Evolutionary conservation across 306 rosid genomes (phyloP).

Genomic region (Sphenostylis stenocarpa): DNA sequence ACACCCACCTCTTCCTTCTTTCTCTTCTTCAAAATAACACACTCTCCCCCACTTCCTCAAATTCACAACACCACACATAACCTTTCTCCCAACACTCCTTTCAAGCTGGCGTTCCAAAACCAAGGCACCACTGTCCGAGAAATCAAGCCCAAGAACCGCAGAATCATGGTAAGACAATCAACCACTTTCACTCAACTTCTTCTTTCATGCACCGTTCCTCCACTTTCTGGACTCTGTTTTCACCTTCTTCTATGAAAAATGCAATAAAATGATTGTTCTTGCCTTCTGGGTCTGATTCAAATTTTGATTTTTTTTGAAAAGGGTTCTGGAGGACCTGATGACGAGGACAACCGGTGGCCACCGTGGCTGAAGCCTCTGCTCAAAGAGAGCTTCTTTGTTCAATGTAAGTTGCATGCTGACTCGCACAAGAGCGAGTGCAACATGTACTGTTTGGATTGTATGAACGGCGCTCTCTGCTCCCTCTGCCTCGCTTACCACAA

Average conservation of each 20-base stretch:
- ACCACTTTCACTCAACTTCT: not conserved
- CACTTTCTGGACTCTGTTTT: not conserved
- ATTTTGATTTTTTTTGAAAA: conserved; percentile 14
- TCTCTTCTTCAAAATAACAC: conserved; percentile 33
- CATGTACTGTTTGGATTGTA: conserved; percentile 92
- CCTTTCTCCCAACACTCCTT: not conserved
- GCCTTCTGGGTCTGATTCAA: conserved; percentile 26
- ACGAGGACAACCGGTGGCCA: conserved; percentile 82
- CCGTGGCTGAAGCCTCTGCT: conserved; percentile 97
- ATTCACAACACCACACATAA: not conserved
- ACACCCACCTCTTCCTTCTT: not conserved
- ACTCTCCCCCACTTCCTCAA: not conserved
- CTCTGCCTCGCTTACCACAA: conserved; percentile 76
- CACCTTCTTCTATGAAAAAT: not conserved
- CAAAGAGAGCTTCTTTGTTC: conserved; percentile 77
- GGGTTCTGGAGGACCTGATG: conserved; percentile 94
- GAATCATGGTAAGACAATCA: conserved; percentile 65
- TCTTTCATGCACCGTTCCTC: not conserved
- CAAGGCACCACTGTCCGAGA: conserved; percentile 69
- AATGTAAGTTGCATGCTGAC: conserved; percentile 82
- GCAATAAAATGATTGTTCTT: not conserved
- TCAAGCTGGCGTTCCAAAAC: conserved; percentile 87
- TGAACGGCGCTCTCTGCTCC: conserved; percentile 90
- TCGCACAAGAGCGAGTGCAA: conserved; percentile 94
- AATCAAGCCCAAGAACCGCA: conserved; percentile 81